Evolutionary conservation across 441 rosid genomes (phyloP), one percentile per base, ranked within the genome.

Genomic region (Melastoma candidum): DNA sequence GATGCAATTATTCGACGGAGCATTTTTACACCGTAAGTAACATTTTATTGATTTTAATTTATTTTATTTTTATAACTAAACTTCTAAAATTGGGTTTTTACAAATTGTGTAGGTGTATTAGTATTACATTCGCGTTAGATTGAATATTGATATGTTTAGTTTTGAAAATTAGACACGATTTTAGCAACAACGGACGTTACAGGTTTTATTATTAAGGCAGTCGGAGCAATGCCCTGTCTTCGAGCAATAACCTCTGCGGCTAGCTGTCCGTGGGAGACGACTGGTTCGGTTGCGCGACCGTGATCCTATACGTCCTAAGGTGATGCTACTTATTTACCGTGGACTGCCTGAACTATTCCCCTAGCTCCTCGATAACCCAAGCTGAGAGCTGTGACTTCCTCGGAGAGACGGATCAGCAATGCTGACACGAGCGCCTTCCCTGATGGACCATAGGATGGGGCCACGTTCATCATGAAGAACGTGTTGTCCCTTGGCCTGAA

Each of bases 381-480:
- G 57, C 74, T 47, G 70, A 68, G 6, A 87, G 74, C 60, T 73
- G 77, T 61, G 47, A 65, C 58, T 26, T 64, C 83, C 57, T 74
- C 79, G 3, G 71, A 79, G 61, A 63, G 58, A 53, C 97, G 95
- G 9, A 84, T 80, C 76, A 90, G 64, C 0, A 95, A 81, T 25
- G 83, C 92, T 0, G 97, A 90, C 13, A 78, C 74, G 44, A 90
- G 70, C 13, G 83, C 86, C 66, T 84, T 84, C 12, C 65, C 79
- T 0, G 75, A 64, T 9, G 90, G 92, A 3, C 84, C 95, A 39
- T 90, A 84, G 1, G 83, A 81, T 3, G 74, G 71, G 44, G 87
- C 92, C 56, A 90, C 97, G 52, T 90, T 87, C 26, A 92, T 87
- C 9, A 82, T 81, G 27, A 84, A 87, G 63, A 84, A 83, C 96